A percentile compares a stretch with the other conserved stretches of the same genome.
These are phyloP conservation scores for Dictyostelium intermedium DNA, from an alignment of 78 protist species.

Conservation along the genomic window DNA sequence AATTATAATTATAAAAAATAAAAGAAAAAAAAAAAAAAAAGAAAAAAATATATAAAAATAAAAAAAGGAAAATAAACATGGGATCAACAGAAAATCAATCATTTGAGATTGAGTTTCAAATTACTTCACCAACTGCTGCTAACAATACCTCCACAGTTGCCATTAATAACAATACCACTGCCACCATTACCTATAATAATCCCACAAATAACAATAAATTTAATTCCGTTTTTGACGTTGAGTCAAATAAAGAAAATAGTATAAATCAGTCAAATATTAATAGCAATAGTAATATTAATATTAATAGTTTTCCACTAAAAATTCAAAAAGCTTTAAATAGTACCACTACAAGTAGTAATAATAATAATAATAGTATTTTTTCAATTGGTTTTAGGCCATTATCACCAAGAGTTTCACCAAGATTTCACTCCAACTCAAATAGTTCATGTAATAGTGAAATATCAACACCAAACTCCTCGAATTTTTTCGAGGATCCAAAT, in stretches of 20 bases:
- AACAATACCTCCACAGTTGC: background rate
- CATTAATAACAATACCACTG: background rate
- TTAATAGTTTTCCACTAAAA: background rate
- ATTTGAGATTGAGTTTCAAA: background rate
- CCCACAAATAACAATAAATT: background rate
- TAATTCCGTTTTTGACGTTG: background rate
- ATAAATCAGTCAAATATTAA: conserved; percentile 3
- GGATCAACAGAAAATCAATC: background rate
- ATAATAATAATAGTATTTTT: background rate
- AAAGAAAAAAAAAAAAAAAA: no score
- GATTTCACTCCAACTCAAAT: background rate
- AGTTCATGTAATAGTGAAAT: background rate
- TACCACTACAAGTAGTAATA: background rate
- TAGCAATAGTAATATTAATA: background rate
- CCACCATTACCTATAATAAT: background rate
- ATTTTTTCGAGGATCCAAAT: background rate
- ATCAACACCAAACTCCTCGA: background rate
- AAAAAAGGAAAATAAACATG: background rate
- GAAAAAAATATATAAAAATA: background rate
- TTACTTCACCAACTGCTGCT: background rate
- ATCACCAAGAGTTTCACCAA: conserved; percentile 1
- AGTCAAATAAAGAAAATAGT: conserved; percentile 50
- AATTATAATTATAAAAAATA: background rate
- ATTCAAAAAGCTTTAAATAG: background rate
- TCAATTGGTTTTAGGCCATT: background rate